phyloP scores from a whole-genome alignment of 164 flowering plant species.

The Aristolochia contorta region DNA sequence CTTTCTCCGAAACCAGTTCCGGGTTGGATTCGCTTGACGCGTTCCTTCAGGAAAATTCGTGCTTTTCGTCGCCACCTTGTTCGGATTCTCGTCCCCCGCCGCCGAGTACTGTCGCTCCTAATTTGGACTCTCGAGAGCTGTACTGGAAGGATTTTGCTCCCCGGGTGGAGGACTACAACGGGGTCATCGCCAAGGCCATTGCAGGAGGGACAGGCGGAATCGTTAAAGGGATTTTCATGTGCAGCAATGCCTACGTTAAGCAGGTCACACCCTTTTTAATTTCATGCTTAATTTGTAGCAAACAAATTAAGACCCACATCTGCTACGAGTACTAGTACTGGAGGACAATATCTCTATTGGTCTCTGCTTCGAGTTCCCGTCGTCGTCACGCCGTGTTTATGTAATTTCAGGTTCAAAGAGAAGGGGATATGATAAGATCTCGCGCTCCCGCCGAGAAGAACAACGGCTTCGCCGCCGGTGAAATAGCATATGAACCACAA shows the following conservation, averaged over 20 bases:
- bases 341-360: no score
- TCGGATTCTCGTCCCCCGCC: constrained; percentile 18
- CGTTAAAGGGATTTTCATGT: constrained; percentile 70
- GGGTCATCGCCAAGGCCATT: constrained; percentile 62
- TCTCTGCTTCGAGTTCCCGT: no score
- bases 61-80: constrained; percentile 14
- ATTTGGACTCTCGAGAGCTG: constrained; percentile 3
- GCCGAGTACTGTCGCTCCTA: background rate
- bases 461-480: background rate
- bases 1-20: constrained; percentile 30
- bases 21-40: constrained; percentile 44
- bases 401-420: constrained; percentile 51
- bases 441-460: constrained; percentile 25
- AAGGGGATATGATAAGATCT: constrained; percentile 52
- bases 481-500: constrained; percentile 10
- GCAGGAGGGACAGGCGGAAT: constrained; percentile 84
- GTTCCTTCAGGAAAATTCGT: constrained; percentile 49
- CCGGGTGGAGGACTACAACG: constrained; percentile 55
- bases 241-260: constrained; percentile 64
- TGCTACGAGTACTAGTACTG: no score
- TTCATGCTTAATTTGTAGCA: no score
- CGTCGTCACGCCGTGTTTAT: no score
- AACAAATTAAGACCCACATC: no score
- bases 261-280: constrained; percentile 32
- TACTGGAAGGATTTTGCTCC: constrained; percentile 85